These are phyloP conservation scores for Pinus albicaulis DNA, from an alignment of 75 land plant genomes.

Conservation along the genomic window DNA sequence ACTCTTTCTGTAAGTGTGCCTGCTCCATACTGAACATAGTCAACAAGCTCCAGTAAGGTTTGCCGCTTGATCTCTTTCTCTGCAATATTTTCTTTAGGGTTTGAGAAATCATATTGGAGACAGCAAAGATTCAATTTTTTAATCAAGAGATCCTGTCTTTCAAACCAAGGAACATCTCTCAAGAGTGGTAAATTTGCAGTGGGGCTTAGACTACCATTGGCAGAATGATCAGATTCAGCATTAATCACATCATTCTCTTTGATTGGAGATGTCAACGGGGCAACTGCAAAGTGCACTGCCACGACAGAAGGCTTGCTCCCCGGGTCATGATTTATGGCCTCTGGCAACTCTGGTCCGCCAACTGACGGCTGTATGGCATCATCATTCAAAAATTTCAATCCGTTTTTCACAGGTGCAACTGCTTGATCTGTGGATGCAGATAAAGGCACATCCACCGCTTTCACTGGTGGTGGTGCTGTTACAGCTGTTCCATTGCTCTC, in stretches of 20 bases:
- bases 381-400: not conserved
- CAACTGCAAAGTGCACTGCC: not conserved
- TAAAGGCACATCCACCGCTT: constrained; percentile 1
- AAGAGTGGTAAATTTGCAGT: constrained; percentile 19
- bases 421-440: not conserved
- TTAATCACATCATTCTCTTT: not conserved
- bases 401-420: constrained; percentile 4
- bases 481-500: constrained; percentile 9
- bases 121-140: constrained; percentile 34
- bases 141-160: constrained; percentile 22
- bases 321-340: not conserved
- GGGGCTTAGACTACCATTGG: not conserved
- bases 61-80: constrained; percentile 46
- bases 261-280: not conserved
- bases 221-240: not conserved
- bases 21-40: constrained; percentile 24
- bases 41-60: constrained; percentile 35
- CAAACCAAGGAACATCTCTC: constrained; percentile 33
- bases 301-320: not conserved
- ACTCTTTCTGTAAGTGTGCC: constrained; percentile 21
- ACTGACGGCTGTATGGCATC: not conserved
- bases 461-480: not conserved
- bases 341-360: not conserved
- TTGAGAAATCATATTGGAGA: constrained; percentile 28
- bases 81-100: constrained; percentile 17